phyloP scores from a whole-genome alignment of 306 rosid species.

The Canavalia gladiata region DNA sequence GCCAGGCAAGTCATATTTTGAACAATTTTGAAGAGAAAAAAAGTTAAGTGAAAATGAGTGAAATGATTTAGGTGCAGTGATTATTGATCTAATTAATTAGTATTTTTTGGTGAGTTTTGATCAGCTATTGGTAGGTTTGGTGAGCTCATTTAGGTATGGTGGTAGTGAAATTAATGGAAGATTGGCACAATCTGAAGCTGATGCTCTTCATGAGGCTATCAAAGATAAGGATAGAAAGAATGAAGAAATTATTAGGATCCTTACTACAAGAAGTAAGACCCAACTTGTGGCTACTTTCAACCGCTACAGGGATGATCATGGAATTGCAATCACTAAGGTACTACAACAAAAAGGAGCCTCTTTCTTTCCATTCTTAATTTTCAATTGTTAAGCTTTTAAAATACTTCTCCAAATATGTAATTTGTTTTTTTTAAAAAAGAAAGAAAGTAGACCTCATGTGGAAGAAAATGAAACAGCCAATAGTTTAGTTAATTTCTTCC shows the following conservation, averaged over 20 bases:
- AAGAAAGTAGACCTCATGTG: background rate
- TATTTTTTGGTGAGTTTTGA: conserved; percentile 1
- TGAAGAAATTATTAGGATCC: conserved; percentile 78
- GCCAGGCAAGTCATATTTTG: conserved; percentile 61
- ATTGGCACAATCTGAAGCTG: conserved; percentile 72
- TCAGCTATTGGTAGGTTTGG: conserved; percentile 78
- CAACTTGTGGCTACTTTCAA: conserved; percentile 84
- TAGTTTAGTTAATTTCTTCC: background rate
- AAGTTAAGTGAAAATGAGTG: background rate
- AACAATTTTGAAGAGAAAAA: background rate
- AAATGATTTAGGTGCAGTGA: background rate
- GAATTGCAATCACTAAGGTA: conserved; percentile 80
- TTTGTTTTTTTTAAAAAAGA: background rate
- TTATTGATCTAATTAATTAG: background rate
- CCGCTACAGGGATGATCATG: conserved; percentile 71
- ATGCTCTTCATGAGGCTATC: conserved; percentile 68
- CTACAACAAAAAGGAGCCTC: conserved; percentile 20
- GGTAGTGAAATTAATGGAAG: conserved; percentile 61
- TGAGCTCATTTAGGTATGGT: conserved; percentile 62
- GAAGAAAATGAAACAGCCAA: background rate
- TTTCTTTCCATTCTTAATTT: background rate
- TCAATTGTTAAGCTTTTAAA: background rate
- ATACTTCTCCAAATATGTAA: background rate
- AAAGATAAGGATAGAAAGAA: conserved; percentile 55
- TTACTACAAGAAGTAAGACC: conserved; percentile 76